Evolutionary conservation across 768 basidiomycete species (phyloP).

Genomic region (Russula abietina): DNA sequence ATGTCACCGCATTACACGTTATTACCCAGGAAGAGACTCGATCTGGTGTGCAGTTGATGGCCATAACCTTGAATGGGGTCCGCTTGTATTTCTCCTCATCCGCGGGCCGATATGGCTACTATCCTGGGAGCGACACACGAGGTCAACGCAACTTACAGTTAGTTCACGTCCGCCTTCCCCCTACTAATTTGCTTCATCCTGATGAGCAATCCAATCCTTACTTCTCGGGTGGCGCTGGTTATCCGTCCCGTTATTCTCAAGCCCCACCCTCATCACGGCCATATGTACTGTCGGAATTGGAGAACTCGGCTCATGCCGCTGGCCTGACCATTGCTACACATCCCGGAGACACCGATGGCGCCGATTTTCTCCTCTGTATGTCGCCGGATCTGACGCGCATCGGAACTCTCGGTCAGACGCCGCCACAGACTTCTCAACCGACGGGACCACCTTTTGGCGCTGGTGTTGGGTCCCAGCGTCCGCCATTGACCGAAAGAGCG

Average conservation of each 20-base stretch:
- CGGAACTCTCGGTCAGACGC: constrained; percentile 62
- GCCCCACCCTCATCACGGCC: constrained; percentile 47
- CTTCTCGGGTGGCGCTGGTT: constrained; percentile 43
- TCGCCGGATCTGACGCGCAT: constrained; percentile 72
- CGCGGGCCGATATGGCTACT: constrained; percentile 43
- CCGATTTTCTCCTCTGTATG: constrained; percentile 68
- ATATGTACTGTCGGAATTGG: constrained; percentile 53
- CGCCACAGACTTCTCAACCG: constrained; percentile 38
- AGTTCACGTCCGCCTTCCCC: constrained; percentile 74
- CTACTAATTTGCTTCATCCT: constrained; percentile 67
- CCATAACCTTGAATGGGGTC: constrained; percentile 73
- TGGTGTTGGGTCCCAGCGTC: constrained; percentile 39
- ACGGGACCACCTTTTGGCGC: constrained; percentile 36
- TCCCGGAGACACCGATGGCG: constrained; percentile 64
- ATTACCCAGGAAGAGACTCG: constrained; percentile 63
- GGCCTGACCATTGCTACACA: constrained; percentile 70
- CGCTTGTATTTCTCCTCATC: constrained; percentile 77
- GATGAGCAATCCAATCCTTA: constrained; percentile 56
- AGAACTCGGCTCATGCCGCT: constrained; percentile 57
- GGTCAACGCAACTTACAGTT: constrained; percentile 51
- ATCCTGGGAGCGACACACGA: constrained; percentile 35
- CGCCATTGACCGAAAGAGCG: constrained; percentile 72
- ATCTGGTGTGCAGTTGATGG: constrained; percentile 67
- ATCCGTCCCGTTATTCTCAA: constrained; percentile 40
- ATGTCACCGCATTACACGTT: constrained; percentile 64